Evolutionary conservation across 2,329 filamentous ascomycete species (phyloP).

Genomic region (Colletotrichum noveboracense): DNA sequence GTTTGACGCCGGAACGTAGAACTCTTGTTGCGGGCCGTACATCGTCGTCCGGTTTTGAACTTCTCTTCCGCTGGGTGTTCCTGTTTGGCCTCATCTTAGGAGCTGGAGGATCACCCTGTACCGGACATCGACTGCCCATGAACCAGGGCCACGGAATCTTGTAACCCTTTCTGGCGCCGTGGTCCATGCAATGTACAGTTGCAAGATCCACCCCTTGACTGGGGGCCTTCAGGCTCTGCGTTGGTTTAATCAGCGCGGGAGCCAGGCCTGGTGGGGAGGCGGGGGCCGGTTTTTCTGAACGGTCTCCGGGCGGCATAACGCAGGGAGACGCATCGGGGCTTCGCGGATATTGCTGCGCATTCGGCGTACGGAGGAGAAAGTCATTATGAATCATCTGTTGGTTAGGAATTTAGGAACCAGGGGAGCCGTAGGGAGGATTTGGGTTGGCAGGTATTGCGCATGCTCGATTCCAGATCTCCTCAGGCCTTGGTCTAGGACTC

Average conservation of each 20-base stretch:
- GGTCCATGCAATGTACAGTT: neutral
- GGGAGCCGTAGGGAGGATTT: neutral
- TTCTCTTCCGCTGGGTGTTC: neutral
- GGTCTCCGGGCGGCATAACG: neutral
- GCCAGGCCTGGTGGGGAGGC: neutral
- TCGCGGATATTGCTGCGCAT: neutral
- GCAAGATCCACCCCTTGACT: neutral
- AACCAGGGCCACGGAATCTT: conserved; percentile 16
- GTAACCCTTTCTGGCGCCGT: neutral
- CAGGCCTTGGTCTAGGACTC: neutral
- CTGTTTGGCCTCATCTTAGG: neutral
- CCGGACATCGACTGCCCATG: neutral
- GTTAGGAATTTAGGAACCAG: neutral
- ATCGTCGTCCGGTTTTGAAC: neutral
- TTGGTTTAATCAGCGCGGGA: conserved; percentile 1
- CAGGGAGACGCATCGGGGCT: neutral
- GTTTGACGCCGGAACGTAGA: neutral
- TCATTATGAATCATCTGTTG: neutral
- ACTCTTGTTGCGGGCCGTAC: neutral
- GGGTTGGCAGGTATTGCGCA: neutral
- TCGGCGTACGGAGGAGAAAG: neutral
- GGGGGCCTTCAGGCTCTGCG: neutral
- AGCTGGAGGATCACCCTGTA: neutral
- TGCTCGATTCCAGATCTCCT: neutral
- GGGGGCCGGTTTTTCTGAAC: neutral